These are phyloP conservation scores for Monilinia aucupariae DNA, from an alignment of 2,329 filamentous ascomycete species.

Conservation along the genomic window DNA sequence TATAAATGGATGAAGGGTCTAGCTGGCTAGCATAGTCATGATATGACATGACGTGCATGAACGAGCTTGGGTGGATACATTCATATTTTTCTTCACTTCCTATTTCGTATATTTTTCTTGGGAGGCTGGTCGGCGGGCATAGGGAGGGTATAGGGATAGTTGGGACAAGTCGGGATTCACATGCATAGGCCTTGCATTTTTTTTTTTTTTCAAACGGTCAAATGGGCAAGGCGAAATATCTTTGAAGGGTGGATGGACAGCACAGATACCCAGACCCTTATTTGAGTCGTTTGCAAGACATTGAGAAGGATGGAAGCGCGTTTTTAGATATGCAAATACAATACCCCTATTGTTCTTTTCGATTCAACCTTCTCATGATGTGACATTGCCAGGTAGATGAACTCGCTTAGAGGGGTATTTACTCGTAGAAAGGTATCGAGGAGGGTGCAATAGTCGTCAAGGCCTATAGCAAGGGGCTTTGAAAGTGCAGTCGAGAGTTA, in stretches of 20 bases:
- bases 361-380: no score
- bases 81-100: not conserved
- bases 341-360: not conserved
- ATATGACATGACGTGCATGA: not conserved
- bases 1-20: not conserved
- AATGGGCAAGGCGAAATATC: not conserved
- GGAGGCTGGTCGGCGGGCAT: not conserved
- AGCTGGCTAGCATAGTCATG: slow-evolving; percentile 3
- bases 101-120: not conserved
- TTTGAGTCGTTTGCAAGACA: not conserved
- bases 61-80: not conserved
- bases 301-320: not conserved
- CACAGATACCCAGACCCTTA: not conserved
- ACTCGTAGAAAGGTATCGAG: no score
- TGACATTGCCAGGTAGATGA: no score
- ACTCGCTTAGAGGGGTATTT: no score
- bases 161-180: not conserved
- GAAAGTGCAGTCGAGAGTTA: no score
- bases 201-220: not conserved
- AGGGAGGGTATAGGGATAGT: not conserved
- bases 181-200: not conserved
- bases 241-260: not conserved
- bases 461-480: no score
- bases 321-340: not conserved
- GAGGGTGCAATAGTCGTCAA: no score